Base-by-base conservation (phyloP, 148 eudicot species). In the Nepenthes mirabilis region DNA sequence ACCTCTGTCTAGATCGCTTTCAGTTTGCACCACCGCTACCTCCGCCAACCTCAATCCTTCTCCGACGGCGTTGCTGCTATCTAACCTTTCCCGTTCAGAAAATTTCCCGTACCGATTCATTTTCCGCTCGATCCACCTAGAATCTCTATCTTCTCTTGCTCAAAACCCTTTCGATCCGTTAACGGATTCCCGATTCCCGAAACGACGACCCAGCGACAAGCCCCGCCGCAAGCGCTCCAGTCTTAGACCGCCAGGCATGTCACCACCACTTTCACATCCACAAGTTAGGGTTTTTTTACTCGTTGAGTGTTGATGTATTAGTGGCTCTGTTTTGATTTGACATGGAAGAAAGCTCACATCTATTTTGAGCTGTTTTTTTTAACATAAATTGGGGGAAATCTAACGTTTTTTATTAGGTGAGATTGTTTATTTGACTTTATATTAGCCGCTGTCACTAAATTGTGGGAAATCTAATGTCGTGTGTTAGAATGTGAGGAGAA, bases 171-270 rank as follows among this genome's bases (percentile, higher is more conserved):
- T 77, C 52, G 95, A 89, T 68, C 77, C 83, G 37, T 70, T 93
- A 1, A 89, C 95, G 0, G 94, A 82, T 70, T 71, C 85, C 33
- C 87, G 91, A 4, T 66, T 74, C 32, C 99, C 96, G 0, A 86
- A 88, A 69, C 81, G 96, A 35, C 79, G 96, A 13, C 94, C 96
- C 43, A 57, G 54, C n/a, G 64, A 68, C 32, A 83, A 72, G 54
- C 72, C 87, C 40, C 83, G 88, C 58, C 77, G 83, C 50, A 89
- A 93, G 61, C 82, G 99, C 40, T 76, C 95, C 49, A 71, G 73
- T 67, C 57, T 86, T 58, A 80, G 69, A 59, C 90, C 90, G 37
- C 64, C 68, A 52, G 90, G 94, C 80, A 57, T 47, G 61, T 6
- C 8, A 4, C 4, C 45, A 8, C 8, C 54, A 43, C 37, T 34